Conservation (phyloP, 768 basidiomycete species). For the Collybiopsis confluens region DNA sequence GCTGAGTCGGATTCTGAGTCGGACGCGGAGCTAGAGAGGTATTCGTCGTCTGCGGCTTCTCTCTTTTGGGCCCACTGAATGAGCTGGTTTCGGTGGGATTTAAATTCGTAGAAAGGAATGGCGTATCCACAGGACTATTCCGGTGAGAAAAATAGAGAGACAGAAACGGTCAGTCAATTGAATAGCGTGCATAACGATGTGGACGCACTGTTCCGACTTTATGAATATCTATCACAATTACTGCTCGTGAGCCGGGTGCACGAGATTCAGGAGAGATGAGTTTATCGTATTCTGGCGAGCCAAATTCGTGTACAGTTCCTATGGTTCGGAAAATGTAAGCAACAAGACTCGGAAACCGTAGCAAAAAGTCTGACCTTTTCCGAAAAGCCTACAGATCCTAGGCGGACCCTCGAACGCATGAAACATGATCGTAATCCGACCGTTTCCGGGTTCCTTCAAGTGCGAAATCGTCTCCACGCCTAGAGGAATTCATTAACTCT, state of each 20-base stretch:
- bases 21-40: not conserved
- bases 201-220: constrained; percentile 39
- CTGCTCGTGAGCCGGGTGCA: constrained; percentile 37
- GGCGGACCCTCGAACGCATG: constrained; percentile 58
- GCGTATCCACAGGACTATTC: constrained; percentile 42
- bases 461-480: constrained; percentile 59
- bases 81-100: constrained; percentile 33
- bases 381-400: constrained; percentile 55
- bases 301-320: constrained; percentile 43
- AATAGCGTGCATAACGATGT: too few species aligned
- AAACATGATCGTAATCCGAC: constrained; percentile 58
- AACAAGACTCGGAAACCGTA: not conserved
- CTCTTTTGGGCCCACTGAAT: constrained; percentile 24
- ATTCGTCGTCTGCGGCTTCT: constrained; percentile 16
- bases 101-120: constrained; percentile 35
- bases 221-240: constrained; percentile 41
- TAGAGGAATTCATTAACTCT: constrained; percentile 17
- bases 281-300: constrained; percentile 36
- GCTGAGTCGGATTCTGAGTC: not conserved
- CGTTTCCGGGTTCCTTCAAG: constrained; percentile 50
- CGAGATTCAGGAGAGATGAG: constrained; percentile 29
- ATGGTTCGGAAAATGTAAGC: not conserved
- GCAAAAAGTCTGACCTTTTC: constrained; percentile 33
- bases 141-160: not conserved
- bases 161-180: too few species aligned